Conservation (phyloP, 805 yeast genomes). For the Metschnikowia orientalis region DNA sequence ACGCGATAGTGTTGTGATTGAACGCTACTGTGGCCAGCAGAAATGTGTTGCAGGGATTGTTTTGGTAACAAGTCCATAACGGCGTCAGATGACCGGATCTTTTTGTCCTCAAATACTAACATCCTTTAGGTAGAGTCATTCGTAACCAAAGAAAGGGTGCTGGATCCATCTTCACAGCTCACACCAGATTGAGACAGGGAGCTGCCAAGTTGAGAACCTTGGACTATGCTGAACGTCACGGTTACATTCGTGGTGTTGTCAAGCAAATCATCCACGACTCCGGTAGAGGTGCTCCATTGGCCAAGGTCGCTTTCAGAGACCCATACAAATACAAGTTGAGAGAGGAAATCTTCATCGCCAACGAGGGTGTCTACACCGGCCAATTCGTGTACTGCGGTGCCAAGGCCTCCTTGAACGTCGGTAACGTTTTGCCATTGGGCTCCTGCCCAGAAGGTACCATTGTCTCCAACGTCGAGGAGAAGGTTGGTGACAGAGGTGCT, state of each 20-base stretch:
- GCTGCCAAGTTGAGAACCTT: conserved; percentile 99
- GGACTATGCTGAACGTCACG: conserved; percentile 99
- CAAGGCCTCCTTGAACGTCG: conserved; percentile 62
- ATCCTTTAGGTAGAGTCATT: conserved; percentile 87
- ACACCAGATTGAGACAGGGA: conserved; percentile 99
- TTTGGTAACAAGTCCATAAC: no score
- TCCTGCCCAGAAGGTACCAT: conserved; percentile 99
- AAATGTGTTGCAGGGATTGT: no score
- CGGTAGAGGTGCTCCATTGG: conserved; percentile 99
- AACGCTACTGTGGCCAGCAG: no score
- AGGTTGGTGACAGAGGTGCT: conserved; percentile 99
- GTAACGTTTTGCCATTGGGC: no score
- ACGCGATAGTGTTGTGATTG: no score
- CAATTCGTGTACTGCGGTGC: conserved; percentile 99
- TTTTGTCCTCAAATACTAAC: conserved; percentile 7
- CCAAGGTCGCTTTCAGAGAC: conserved; percentile 76
- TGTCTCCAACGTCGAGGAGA: conserved; percentile 96
- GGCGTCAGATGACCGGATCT: no score
- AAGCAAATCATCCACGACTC: conserved; percentile 99
- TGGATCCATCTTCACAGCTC: conserved; percentile 99
- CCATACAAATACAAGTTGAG: conserved; percentile 98
- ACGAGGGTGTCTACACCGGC: conserved; percentile 99
- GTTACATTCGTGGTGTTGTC: conserved; percentile 99
- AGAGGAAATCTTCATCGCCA: conserved; percentile 98
- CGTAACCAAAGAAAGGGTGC: conserved; percentile 99